Evolutionary conservation across 768 basidiomycete genomes (phyloP).

Genomic region (Mycena crocata): DNA sequence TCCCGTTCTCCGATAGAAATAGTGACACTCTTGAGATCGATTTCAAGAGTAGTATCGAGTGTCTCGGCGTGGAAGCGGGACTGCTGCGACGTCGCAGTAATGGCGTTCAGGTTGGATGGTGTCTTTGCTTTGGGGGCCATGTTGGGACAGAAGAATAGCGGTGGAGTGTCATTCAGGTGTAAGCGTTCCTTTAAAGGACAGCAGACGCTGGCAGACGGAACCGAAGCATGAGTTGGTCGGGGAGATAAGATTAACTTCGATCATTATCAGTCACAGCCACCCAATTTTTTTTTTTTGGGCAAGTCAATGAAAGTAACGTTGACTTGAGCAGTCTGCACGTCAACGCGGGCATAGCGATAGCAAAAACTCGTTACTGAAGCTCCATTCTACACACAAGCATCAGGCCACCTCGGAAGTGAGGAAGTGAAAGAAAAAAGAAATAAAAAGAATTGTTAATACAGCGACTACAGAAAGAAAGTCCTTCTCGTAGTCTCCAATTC

Average conservation of each 20-base stretch:
- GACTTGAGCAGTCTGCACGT: too few species aligned
- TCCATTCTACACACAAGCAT: too few species aligned
- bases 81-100: slow-evolving; percentile 47
- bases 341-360: too few species aligned
- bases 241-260: too few species aligned
- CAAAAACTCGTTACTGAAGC: too few species aligned
- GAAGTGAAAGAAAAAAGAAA: not conserved
- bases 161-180: not conserved
- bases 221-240: too few species aligned
- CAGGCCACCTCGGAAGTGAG: too few species aligned
- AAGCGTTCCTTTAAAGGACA: too few species aligned
- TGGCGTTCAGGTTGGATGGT: slow-evolving; percentile 1
- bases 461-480: slow-evolving; percentile 86
- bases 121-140: slow-evolving; percentile 33
- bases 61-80: slow-evolving; percentile 52
- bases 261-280: too few species aligned
- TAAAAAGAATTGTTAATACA: not conserved
- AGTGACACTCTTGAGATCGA: slow-evolving; percentile 58
- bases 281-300: too few species aligned
- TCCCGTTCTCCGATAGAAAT: slow-evolving; percentile 56
- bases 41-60: slow-evolving; percentile 41
- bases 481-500: slow-evolving; percentile 90
- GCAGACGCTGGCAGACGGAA: not conserved
- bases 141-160: not conserved
- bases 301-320: too few species aligned